Percentiles rank a stretch among this genome's conserved stretches.
Evolutionary conservation across 805 yeast genomes (phyloP).

Genomic region (Yamadazyma scolyti): DNA sequence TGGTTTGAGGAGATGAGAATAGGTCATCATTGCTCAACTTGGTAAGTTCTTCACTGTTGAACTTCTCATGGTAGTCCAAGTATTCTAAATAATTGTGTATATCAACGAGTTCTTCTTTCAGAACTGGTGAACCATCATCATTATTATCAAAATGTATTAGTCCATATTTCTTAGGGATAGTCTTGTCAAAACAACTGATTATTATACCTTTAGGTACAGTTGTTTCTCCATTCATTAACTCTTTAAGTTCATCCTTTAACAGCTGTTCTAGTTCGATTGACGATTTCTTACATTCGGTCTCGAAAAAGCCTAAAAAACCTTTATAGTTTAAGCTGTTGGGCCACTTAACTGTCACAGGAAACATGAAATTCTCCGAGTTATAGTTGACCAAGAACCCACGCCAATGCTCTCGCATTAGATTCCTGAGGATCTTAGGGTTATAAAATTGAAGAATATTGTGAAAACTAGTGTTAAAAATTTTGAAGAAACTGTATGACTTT

Average conservation of each 20-base stretch:
- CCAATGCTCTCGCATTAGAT: slow-evolving; percentile 25
- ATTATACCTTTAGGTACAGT: slow-evolving; percentile 22
- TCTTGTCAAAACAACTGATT: slow-evolving; percentile 23
- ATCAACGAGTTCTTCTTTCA: slow-evolving; percentile 14
- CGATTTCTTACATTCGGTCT: slow-evolving; percentile 25
- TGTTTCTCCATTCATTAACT: slow-evolving; percentile 6
- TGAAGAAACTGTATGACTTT: slow-evolving; percentile 22
- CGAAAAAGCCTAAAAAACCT: slow-evolving; percentile 34
- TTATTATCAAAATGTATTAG: slow-evolving; percentile 15
- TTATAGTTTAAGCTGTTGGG: slow-evolving; percentile 29
- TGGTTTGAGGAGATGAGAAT: slow-evolving; percentile 10
- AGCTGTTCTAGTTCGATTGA: slow-evolving; percentile 16
- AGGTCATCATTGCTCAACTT: slow-evolving; percentile 14
- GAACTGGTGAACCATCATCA: slow-evolving; percentile 3
- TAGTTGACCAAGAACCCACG: slow-evolving; percentile 20
- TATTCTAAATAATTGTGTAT: slow-evolving; percentile 31
- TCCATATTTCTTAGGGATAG: slow-evolving; percentile 29
- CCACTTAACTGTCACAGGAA: slow-evolving; percentile 28
- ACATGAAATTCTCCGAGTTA: slow-evolving; percentile 18
- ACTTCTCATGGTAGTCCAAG: slow-evolving; percentile 23
- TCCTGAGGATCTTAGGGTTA: slow-evolving; percentile 14
- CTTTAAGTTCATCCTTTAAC: slow-evolving; percentile 16
- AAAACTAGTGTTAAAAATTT: slow-evolving; percentile 24
- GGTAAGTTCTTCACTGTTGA: slow-evolving; percentile 15
- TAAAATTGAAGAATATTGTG: slow-evolving; percentile 12